These are phyloP conservation scores for Vararia minispora DNA, from an alignment of 768 basidiomycete species.

Conservation along the genomic window DNA sequence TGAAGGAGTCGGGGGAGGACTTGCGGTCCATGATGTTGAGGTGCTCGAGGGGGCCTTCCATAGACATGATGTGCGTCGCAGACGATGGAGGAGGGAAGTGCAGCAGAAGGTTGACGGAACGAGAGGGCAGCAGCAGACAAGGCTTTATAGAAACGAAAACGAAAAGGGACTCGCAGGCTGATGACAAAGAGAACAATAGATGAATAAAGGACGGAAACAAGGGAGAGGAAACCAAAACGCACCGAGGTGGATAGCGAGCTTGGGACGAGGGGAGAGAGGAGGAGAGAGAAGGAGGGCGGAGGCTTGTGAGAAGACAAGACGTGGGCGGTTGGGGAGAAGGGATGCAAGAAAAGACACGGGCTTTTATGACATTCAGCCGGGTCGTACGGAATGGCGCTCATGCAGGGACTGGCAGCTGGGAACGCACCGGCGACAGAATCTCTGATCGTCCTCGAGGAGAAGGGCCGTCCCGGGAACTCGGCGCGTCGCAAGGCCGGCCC, in stretches of 20 bases:
- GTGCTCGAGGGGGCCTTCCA: conserved; percentile 38
- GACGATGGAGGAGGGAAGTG: conserved; percentile 4
- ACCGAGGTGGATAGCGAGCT: conserved; percentile 10
- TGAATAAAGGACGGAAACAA: conserved; percentile 16
- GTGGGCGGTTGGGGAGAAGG: conserved; percentile 12
- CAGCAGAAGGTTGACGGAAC: conserved; percentile 8
- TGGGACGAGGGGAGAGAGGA: conserved; percentile 17
- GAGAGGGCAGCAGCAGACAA: conserved; percentile 16
- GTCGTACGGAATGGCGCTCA: no score
- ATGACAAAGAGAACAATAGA: conserved; percentile 3
- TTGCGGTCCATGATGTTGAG: conserved; percentile 40
- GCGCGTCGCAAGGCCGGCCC: no score
- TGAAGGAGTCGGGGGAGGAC: conserved; percentile 39
- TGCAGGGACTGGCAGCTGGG: no score
- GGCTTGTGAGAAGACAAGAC: no score
- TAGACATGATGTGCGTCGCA: conserved; percentile 18
- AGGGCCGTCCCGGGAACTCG: no score
- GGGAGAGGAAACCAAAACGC: conserved; percentile 14
- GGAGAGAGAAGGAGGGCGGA: conserved; percentile 15
- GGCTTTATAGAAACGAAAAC: conserved; percentile 16
- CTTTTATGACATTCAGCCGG: no score
- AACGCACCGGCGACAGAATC: conserved; percentile 14
- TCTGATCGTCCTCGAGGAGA: no score
- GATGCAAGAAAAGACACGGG: conserved; percentile 8
- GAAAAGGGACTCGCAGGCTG: conserved; percentile 13